Conservation (phyloP, 306 rosid genomes). For the Malus fusca region DNA sequence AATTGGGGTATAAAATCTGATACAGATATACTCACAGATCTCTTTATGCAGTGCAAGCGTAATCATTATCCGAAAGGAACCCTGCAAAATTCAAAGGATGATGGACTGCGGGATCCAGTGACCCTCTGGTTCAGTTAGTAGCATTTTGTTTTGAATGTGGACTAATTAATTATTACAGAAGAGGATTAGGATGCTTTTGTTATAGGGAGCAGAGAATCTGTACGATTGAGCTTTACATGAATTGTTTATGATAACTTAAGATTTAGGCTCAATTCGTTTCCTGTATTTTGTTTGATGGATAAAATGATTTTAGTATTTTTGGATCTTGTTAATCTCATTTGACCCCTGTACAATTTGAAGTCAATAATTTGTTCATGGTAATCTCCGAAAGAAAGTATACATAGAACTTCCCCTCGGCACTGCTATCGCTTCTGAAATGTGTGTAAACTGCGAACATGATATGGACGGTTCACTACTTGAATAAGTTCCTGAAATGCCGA, state of each 20-base stretch:
- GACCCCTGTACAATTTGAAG: too few relatives aligned
- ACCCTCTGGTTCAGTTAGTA: not conserved
- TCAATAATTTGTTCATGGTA: too few relatives aligned
- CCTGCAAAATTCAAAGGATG: not conserved
- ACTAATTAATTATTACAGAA: not conserved
- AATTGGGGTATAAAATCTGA: not conserved
- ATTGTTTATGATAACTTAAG: too few relatives aligned
- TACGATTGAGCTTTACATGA: not conserved
- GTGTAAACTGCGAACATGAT: too few relatives aligned
- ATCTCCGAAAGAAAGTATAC: too few relatives aligned
- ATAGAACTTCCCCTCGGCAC: too few relatives aligned
- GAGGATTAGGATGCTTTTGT: not conserved
- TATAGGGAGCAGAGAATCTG: not conserved
- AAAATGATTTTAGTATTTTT: not conserved
- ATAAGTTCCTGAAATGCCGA: too few relatives aligned
- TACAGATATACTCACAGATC: not conserved
- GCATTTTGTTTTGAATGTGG: not conserved
- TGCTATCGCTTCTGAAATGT: too few relatives aligned
- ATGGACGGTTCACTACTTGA: too few relatives aligned
- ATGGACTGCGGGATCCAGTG: not conserved
- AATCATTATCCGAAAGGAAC: not conserved
- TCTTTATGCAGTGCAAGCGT: slow-evolving; percentile 21
- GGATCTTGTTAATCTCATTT: too few relatives aligned
- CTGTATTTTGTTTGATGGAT: not conserved
- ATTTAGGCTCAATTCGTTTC: not conserved